Conservation (phyloP, 1,284 basidiomycete species). For the Leccinum insigne region DNA sequence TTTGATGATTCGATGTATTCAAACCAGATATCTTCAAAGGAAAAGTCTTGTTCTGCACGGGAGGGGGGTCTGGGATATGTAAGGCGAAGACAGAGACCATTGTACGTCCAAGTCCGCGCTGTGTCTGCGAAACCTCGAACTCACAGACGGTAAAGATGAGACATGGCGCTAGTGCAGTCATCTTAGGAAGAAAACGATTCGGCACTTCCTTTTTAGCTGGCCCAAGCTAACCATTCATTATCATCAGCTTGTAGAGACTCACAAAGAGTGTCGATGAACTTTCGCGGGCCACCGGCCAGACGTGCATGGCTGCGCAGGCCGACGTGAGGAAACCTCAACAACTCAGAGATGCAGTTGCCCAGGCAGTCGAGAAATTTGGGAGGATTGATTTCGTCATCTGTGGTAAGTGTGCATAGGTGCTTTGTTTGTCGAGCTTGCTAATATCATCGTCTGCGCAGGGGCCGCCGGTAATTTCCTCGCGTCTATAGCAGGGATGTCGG, state of each 20-base stretch:
- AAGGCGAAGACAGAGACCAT: slow-evolving; percentile 84
- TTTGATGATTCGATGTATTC: slow-evolving; percentile 51
- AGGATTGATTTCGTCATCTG: slow-evolving; percentile 72
- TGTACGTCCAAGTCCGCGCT: slow-evolving; percentile 40
- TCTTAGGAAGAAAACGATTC: slow-evolving; percentile 85
- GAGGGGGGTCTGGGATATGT: slow-evolving; percentile 92
- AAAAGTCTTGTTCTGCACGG: slow-evolving; percentile 94
- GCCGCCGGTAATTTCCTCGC: slow-evolving; percentile 1
- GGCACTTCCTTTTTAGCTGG: background rate
- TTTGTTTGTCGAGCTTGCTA: background rate
- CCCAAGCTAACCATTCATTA: background rate
- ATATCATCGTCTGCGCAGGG: background rate
- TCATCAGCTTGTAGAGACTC: slow-evolving; percentile 72
- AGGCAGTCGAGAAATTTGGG: slow-evolving; percentile 79
- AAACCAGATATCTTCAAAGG: slow-evolving; percentile 83
- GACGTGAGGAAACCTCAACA: background rate
- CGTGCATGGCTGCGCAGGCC: slow-evolving; percentile 8
- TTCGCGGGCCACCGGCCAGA: slow-evolving; percentile 63
- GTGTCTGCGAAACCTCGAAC: background rate
- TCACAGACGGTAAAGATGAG: slow-evolving; percentile 57
- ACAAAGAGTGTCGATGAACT: slow-evolving; percentile 73
- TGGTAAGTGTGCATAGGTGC: background rate
- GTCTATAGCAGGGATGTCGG: background rate
- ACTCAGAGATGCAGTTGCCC: slow-evolving; percentile 38
- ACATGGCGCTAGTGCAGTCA: slow-evolving; percentile 81